Evolutionary conservation across 2,329 filamentous ascomycete genomes (phyloP), one percentile per base, ranked within the genome.

Genomic region (Claviceps cyperi): DNA sequence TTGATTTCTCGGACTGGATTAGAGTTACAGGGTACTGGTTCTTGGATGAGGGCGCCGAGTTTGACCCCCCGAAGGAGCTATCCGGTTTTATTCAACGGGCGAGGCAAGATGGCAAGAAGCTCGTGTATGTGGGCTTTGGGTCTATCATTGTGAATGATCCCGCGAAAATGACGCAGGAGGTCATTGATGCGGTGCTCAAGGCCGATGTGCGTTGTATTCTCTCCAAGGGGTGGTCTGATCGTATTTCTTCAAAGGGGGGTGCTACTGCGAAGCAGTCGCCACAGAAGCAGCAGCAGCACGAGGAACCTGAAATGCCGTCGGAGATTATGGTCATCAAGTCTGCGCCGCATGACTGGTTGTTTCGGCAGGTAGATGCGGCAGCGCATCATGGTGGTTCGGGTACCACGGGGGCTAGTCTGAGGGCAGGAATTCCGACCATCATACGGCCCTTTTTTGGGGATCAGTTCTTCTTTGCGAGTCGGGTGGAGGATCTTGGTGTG

Each of bases 11-110:
- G 41, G 92, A 97, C 65, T 98, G 92, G 92, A 92, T 98, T 63
- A 81, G 88, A 43, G 87, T 97, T 7, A 97, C 92, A 0, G 92
- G 92, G 0, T 97, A 98, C 68, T 98, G 92, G 92, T 97, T 98
- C 66, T 69, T 98, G 46, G 84, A 95, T 57, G 91, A 96, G 64
- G 76, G 72, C 3, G 73, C 51, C 40, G 69, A 73, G 24, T 97
- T 83, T 74, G 74, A 76, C 44, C 89, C 92, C 1, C 85, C 90
- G 0, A 65, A 74, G 28, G 88, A 91, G 46, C 76, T 98, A 5
- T 69, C 74, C 3, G 77, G 78, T 3, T 98, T 98, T 60, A 97
- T 98, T 61, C 67, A 77, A n/a, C 80, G 83, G 58, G 91, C 92
- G 3, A 78, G 86, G 3, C 71, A 70, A 5, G 91, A 98, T 59